Evolutionary conservation across 2,329 filamentous ascomycete genomes (phyloP).

Genomic region (Cytospora chrysosperma): DNA sequence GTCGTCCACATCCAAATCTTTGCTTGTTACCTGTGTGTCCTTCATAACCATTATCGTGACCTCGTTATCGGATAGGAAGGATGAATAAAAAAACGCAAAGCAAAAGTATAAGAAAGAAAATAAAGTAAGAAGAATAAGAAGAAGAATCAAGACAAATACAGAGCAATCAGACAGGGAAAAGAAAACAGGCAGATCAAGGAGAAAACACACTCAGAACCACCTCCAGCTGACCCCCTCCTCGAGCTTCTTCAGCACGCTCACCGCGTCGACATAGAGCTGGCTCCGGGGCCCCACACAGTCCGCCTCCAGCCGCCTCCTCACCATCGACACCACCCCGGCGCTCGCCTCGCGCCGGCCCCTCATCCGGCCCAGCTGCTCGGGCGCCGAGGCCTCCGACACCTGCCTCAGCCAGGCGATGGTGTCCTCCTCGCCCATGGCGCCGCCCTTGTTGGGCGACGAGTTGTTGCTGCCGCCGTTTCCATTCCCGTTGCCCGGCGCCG

Average conservation of each 20-base stretch:
- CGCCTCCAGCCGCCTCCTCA: constrained; percentile 45
- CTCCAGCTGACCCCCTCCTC: constrained; percentile 44
- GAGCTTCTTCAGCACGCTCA: constrained; percentile 51
- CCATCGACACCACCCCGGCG: constrained; percentile 47
- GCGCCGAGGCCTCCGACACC: constrained; percentile 40
- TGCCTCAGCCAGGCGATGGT: constrained; percentile 39
- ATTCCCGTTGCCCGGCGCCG: constrained; percentile 22
- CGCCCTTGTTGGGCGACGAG: constrained; percentile 28
- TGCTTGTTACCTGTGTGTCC: too few species aligned
- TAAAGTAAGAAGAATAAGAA: not conserved
- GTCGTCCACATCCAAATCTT: too few species aligned
- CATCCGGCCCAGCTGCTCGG: constrained; percentile 40
- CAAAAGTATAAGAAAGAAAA: not conserved
- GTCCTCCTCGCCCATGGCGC: constrained; percentile 28
- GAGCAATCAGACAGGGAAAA: too few species aligned
- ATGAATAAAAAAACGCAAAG: not conserved
- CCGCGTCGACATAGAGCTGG: constrained; percentile 52
- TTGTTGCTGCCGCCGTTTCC: constrained; percentile 22
- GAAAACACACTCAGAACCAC: constrained; percentile 45
- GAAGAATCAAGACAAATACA: too few species aligned
- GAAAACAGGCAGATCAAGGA: too few species aligned
- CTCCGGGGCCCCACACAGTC: constrained; percentile 51
- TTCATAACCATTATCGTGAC: too few species aligned
- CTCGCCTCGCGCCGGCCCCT: constrained; percentile 42
- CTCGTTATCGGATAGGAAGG: too few species aligned